Evolutionary conservation across 306 rosid genomes (phyloP), one percentile per base, ranked within the genome.

Genomic region (Styphnolobium japonicum): DNA sequence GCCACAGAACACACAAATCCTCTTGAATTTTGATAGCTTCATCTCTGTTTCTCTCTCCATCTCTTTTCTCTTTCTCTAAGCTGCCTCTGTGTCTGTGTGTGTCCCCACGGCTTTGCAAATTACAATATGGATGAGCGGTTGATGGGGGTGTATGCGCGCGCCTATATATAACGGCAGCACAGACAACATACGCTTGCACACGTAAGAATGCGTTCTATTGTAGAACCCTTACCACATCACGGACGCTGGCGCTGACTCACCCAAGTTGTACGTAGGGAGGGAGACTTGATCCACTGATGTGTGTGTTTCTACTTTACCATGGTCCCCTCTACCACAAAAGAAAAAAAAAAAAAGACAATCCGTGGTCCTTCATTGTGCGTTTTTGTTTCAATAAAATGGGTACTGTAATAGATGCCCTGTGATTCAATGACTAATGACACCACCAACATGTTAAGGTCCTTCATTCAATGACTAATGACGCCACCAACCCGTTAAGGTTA

Each of bases 1-100:
- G 5, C 97, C 98, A 83, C 98, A 94, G 82, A 94, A 94, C 12
- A 94, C 98, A 86, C 98, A 92, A 80, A 94, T 83, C 88, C 89
- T 91, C 79, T 91, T 91, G 93, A 94, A 94, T 75, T 88, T 92
- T n/a, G 98, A 89, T 79, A 23, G 58, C 62, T 83, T 85, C 61
- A 79, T 83, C 60, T 92, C 86, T 11, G 0, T 61, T 21, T 83
- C 90, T 62, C 64, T 86, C 85, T 92, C 92, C 86, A 81, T 87
- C 43, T 43, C 65, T 42, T 27, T 76, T 61, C 77, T 78, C 48
- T 73, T 40, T 40, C 18, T 48, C 6, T 61, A 31, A 73, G 33
- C 56, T 57, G 21, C 16, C 15, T 77, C 51, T 77, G 82, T 74
- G 87, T 63, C n/a, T n/a, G n/a, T n/a, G n/a, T n/a, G n/a, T n/a